Base-by-base conservation (phyloP, 2,329 filamentous ascomycete genomes). In the Cladosporium sp. region DNA sequence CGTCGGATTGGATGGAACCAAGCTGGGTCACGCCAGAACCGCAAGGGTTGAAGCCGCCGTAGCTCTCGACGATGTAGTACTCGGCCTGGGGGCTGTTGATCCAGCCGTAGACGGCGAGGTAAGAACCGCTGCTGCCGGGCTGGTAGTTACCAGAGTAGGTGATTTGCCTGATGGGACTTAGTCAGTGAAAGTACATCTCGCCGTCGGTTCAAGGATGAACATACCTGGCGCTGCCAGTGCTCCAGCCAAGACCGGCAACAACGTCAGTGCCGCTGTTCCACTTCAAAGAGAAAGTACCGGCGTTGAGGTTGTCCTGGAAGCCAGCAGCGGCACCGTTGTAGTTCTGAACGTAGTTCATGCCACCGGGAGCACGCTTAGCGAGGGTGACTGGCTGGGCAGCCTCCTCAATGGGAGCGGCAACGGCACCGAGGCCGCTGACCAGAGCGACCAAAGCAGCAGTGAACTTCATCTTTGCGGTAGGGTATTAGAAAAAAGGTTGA, bases 41-140 rank as follows among this genome's bases (percentile, higher is more conserved):
- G 50, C 60, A 61, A 5, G 63, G 59, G 49, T 78, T 74, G 64
- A 81, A 77, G 49, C 74, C 74, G 60, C 78, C 80, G 67, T 77
- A 80, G 9, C 75, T 20, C 49, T 84, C 82, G 61, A 84, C 75
- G 58, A 84, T 78, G 72, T 84, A 84, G 73, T 83, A 84, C 65
- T 84, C 82, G 12, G 56, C 56, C 15, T 59, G 49, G 1, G 80
- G 80, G 66, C 74, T 76, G 22, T 69, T 73, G 1, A 78, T 81
- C 81, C 82, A 85, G 42, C 82, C 82, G 65, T 84, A 84, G 9
- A 84, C 70, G 11, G 81, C 73, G 17, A 85, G 75, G 68, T 84
- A 84, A 37, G 51, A 59, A 28, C 69, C 68, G 72, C 82, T 81
- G 65, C 77, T 78, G 57, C 73, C 73, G 57, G 72, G 68, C 34